Percentiles rank a stretch among this genome's conserved stretches.
Evolutionary conservation across 257 asterid species (phyloP).

Genomic region (Solanum tarapatanum): DNA sequence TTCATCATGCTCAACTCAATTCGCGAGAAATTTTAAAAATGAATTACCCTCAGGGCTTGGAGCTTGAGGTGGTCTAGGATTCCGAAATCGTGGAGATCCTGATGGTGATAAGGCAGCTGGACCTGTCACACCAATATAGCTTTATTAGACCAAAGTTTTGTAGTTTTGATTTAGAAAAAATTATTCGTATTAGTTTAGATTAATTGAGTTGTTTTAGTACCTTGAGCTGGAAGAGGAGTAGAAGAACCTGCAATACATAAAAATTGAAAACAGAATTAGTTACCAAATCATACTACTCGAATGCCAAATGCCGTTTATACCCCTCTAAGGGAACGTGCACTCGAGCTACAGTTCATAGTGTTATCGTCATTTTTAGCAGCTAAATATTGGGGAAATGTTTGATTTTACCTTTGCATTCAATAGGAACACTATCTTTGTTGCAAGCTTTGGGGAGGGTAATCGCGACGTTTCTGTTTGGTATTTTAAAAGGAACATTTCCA

Average conservation of each 20-base stretch:
- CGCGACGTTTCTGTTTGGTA: constrained; percentile 55
- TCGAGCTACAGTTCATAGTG: not conserved
- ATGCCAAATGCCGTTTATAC: not conserved
- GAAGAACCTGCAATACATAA: constrained; percentile 18
- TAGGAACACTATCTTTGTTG: constrained; percentile 50
- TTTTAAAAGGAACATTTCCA: constrained; percentile 43
- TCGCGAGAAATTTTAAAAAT: not conserved
- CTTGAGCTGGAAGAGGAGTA: constrained; percentile 61
- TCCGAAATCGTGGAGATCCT: constrained; percentile 8
- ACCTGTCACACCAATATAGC: constrained; percentile 6
- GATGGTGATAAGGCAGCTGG: constrained; percentile 12
- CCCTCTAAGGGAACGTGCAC: not conserved
- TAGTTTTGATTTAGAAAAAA: not conserved
- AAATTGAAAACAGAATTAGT: not conserved
- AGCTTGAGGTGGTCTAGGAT: constrained; percentile 16
- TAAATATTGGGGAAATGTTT: not conserved
- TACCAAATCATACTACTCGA: not conserved
- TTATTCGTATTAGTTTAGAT: not conserved
- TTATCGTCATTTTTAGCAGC: not conserved
- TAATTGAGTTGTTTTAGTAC: constrained; percentile 11
- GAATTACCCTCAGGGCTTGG: constrained; percentile 23
- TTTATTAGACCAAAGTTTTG: not conserved
- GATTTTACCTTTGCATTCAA: constrained; percentile 60
- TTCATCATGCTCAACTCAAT: not conserved
- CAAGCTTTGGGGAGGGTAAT: constrained; percentile 67